These are phyloP conservation scores for Dryas alaskensis DNA, from an alignment of 306 rosid species.

Conservation along the genomic window DNA sequence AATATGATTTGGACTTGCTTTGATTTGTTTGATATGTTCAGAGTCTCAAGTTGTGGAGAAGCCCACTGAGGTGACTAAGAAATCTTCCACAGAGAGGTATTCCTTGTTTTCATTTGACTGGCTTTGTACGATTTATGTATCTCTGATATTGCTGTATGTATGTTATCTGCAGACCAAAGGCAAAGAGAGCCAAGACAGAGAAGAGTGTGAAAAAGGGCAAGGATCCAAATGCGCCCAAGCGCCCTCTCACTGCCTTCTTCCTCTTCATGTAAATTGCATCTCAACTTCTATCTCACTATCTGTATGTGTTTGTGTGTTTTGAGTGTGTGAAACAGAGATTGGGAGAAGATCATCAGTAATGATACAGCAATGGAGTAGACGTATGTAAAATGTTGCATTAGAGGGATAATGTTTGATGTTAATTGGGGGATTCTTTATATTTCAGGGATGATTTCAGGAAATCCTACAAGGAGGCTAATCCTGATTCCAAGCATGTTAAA, in stretches of 20 bases:
- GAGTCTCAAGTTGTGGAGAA: slow-evolving; percentile 75
- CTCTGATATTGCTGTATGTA: neutral
- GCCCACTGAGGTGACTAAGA: slow-evolving; percentile 43
- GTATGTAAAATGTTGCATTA: too few relatives aligned
- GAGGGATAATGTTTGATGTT: neutral
- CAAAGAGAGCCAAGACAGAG: slow-evolving; percentile 50
- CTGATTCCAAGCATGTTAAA: slow-evolving; percentile 67
- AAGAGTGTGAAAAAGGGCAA: slow-evolving; percentile 46
- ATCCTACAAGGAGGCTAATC: slow-evolving; percentile 62
- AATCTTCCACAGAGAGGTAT: slow-evolving; percentile 46
- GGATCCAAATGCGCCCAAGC: slow-evolving; percentile 76
- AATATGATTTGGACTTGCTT: neutral
- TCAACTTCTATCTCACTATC: neutral
- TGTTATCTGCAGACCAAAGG: slow-evolving; percentile 30
- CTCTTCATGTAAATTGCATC: slow-evolving; percentile 48
- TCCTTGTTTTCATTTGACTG: neutral
- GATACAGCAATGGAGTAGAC: too few relatives aligned
- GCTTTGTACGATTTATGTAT: neutral
- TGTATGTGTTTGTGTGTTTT: too few relatives aligned
- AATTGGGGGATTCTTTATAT: neutral
- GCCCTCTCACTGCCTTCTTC: slow-evolving; percentile 83
- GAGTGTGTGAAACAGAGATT: too few relatives aligned
- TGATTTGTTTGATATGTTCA: slow-evolving; percentile 14
- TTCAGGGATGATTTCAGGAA: slow-evolving; percentile 80
- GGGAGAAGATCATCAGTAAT: too few relatives aligned